Evolutionary conservation across 2,329 filamentous ascomycete species (phyloP), one percentile per base, ranked within the genome.

Genomic region (Aspergillus bombycis): DNA sequence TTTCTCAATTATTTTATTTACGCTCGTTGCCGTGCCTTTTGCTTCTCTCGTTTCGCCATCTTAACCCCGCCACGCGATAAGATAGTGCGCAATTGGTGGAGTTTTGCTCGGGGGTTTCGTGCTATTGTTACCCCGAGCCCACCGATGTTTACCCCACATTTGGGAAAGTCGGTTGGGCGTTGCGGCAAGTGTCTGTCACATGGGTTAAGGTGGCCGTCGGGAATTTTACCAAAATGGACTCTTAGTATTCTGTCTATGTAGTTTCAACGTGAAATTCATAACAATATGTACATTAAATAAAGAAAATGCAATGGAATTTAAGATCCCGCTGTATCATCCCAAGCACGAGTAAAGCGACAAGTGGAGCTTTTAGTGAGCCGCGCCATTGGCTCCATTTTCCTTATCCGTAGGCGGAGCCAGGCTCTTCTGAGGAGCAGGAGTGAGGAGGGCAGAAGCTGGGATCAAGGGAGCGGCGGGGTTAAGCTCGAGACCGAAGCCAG

Each of bases 401-500:
- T 67, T 65, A 21, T 74, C 72, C 19, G 55, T 71, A 56, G 75
- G 75, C 16, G 71, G 77, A 70, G 77, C 81, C 70, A 74, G 80
- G 67, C 72, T 79, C 78, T 73, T 83, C 65, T 76, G 74, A 12
- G 79, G 90, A 72, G 75, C 88, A 23, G 92, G 90, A 58, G 86
- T 91, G 61, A 97, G 81, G 19, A 97, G 85, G 61, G 88, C 86
- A 54, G 87, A 83, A 7, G 92, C 91, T 46, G 93, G 87, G 60
- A 97, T 91, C 65, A 97, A 81, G 74, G 91, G 91, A 30, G 90
- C 92, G 21, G 86, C 86, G 0, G 92, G 92, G 78, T 95, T 97
- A 62, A 97, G 79, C 63, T 94, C 93, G 57, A 97, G 83, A 5
- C 94, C 94, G 73, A 97, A 97, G 0, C 94, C 94, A 5, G 94